These are phyloP conservation scores for Leccinum huronense DNA, from an alignment of 1,284 basidiomycete species.

Conservation along the genomic window DNA sequence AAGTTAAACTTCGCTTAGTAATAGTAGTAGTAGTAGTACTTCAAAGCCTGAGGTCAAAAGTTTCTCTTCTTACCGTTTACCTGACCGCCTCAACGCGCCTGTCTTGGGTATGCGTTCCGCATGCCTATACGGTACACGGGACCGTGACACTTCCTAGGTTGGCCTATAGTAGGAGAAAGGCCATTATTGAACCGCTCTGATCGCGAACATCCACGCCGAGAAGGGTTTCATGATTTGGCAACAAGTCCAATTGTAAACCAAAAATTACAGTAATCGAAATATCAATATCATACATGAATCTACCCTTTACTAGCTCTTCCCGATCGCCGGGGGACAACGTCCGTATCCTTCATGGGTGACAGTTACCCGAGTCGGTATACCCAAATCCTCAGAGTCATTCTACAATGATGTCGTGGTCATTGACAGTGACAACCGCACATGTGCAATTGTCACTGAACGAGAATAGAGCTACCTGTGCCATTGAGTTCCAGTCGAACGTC, in stretches of 20 bases:
- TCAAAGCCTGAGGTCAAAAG: too few relatives aligned
- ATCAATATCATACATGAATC: background rate
- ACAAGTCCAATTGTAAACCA: slow-evolving; percentile 37
- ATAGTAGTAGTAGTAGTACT: too few relatives aligned
- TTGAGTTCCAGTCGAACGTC: slow-evolving; percentile 42
- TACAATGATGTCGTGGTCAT: slow-evolving; percentile 6
- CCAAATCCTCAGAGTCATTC: slow-evolving; percentile 38
- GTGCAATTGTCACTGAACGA: background rate
- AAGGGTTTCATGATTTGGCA: slow-evolving; percentile 81
- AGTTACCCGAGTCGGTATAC: slow-evolving; percentile 50
- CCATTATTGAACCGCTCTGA: slow-evolving; percentile 77
- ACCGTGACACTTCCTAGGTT: slow-evolving; percentile 42
- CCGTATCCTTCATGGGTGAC: slow-evolving; percentile 59
- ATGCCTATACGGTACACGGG: slow-evolving; percentile 45
- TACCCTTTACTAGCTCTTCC: slow-evolving; percentile 30
- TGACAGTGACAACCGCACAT: background rate
- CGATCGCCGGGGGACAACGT: slow-evolving; percentile 47
- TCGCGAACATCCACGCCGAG: slow-evolving; percentile 61
- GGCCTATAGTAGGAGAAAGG: slow-evolving; percentile 56
- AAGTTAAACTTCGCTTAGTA: too few relatives aligned
- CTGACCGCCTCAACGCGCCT: slow-evolving; percentile 45
- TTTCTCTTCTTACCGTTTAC: slow-evolving; percentile 31
- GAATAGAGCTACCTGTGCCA: slow-evolving; percentile 37
- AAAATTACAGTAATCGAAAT: background rate
- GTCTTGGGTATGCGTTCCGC: slow-evolving; percentile 57